Evolutionary conservation across 257 asterid genomes (phyloP).

Genomic region (Jaltomata sinuosa): DNA sequence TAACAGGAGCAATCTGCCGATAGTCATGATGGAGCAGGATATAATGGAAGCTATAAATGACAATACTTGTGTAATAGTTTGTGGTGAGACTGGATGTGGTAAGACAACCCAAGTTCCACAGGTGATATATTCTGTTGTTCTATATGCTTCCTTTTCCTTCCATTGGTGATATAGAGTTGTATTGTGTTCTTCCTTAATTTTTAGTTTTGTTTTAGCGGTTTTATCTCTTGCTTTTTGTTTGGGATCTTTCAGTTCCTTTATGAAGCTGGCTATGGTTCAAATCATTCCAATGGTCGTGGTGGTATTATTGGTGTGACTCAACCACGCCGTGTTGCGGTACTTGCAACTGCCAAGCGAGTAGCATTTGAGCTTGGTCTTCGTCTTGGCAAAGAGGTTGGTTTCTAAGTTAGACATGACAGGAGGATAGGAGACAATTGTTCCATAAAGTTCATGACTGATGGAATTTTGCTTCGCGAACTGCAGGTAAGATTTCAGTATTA

Average conservation of each 20-base stretch:
- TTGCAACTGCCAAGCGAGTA: conserved; percentile 95
- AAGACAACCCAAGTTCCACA: conserved; percentile 99
- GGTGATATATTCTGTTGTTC: conserved; percentile 34
- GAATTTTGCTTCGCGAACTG: conserved; percentile 94
- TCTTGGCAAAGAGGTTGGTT: conserved; percentile 89
- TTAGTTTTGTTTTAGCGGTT: neutral
- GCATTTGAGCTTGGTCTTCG: conserved; percentile 83
- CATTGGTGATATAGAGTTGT: neutral
- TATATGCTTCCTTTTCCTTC: neutral
- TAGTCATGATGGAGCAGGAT: conserved; percentile 98
- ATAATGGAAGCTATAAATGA: conserved; percentile 87
- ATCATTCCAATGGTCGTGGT: conserved; percentile 24
- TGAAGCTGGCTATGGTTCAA: conserved; percentile 83
- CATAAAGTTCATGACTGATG: conserved; percentile 97
- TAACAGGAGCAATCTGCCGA: conserved; percentile 70
- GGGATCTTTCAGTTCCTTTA: conserved; percentile 68
- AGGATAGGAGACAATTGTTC: conserved; percentile 72
- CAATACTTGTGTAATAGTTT: conserved; percentile 59
- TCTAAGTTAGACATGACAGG: conserved; percentile 95
- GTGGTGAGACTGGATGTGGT: conserved; percentile 99
- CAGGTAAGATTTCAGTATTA: conserved; percentile 44
- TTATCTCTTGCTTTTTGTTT: conserved; percentile 11
- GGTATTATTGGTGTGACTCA: conserved; percentile 95
- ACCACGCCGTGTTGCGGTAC: conserved; percentile 97
- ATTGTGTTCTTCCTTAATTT: neutral